Conservation (phyloP, 2,329 filamentous ascomycete species). For the Exophiala bonariae region DNA sequence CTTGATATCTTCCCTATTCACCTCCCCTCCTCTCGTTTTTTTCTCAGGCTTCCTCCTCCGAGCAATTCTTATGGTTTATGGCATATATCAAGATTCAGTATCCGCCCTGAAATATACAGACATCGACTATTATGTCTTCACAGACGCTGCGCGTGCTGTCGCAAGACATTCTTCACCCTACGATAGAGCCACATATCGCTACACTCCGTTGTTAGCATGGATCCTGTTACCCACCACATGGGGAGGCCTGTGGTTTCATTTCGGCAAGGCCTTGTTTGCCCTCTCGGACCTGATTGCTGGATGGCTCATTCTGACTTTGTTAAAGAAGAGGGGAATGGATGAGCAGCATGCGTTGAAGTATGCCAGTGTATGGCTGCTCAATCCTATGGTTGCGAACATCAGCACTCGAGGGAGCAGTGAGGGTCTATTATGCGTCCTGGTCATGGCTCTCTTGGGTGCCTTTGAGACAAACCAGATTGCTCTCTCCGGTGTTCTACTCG, state of each 20-base stretch:
- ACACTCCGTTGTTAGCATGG: slow-evolving; percentile 93
- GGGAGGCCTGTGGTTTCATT: slow-evolving; percentile 68
- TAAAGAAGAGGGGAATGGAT: slow-evolving; percentile 51
- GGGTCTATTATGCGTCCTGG: slow-evolving; percentile 81
- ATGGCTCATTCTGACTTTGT: slow-evolving; percentile 66
- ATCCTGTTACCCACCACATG: slow-evolving; percentile 77
- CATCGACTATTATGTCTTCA: slow-evolving; percentile 98
- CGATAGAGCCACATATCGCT: slow-evolving; percentile 88
- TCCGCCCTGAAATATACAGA: slow-evolving; percentile 97
- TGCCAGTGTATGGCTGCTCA: slow-evolving; percentile 87
- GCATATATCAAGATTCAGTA: slow-evolving; percentile 86
- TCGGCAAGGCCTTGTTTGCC: slow-evolving; percentile 86
- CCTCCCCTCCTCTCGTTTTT: slow-evolving; percentile 36
- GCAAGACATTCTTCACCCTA: slow-evolving; percentile 73
- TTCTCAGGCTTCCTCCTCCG: slow-evolving; percentile 61
- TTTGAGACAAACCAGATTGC: slow-evolving; percentile 62
- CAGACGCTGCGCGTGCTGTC: slow-evolving; percentile 82
- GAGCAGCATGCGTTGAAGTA: slow-evolving; percentile 66
- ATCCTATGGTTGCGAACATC: slow-evolving; percentile 97
- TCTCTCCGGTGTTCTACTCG: slow-evolving; percentile 73
- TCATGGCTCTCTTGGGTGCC: slow-evolving; percentile 81
- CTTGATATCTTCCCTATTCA: slow-evolving; percentile 30
- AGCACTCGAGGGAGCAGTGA: slow-evolving; percentile 94
- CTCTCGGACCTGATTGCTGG: slow-evolving; percentile 80
- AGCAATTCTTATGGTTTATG: slow-evolving; percentile 75